These are phyloP conservation scores for Lentinula guzmanii DNA, from an alignment of 768 basidiomycete species.

Conservation along the genomic window DNA sequence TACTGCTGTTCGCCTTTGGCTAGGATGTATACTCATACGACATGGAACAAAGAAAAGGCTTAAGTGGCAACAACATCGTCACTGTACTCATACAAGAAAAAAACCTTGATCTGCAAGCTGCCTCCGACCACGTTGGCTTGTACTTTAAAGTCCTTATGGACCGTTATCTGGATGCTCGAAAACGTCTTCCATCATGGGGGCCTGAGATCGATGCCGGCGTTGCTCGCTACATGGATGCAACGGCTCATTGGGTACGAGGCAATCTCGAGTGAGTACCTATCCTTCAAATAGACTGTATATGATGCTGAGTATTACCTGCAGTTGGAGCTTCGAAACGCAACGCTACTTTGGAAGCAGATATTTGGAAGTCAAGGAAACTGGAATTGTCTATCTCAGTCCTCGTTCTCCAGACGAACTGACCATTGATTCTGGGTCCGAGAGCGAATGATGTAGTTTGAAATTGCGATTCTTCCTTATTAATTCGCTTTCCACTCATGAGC, in stretches of 20 bases:
- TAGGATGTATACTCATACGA: conserved; percentile 71
- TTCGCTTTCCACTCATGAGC: too few relatives aligned
- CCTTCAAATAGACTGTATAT: not conserved
- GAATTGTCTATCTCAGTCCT: conserved; percentile 35
- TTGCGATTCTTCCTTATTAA: not conserved
- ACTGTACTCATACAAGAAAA: conserved; percentile 60
- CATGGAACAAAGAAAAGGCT: conserved; percentile 64
- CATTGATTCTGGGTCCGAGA: not conserved
- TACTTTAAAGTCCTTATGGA: conserved; percentile 47
- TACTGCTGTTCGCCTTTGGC: conserved; percentile 2
- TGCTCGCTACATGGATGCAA: conserved; percentile 44
- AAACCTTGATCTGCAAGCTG: conserved; percentile 47
- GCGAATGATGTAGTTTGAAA: not conserved
- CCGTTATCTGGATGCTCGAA: conserved; percentile 39
- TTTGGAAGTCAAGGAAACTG: conserved; percentile 43
- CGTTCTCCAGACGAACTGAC: conserved; percentile 28
- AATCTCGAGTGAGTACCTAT: conserved; percentile 43
- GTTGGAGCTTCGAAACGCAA: conserved; percentile 66
- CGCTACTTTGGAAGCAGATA: conserved; percentile 60
- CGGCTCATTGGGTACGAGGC: conserved; percentile 57
- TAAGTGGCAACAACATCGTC: conserved; percentile 61
- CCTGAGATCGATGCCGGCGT: conserved; percentile 44
- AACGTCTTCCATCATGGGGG: conserved; percentile 43
- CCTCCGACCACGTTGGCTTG: conserved; percentile 49
- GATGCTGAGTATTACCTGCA: conserved; percentile 10